Conservation (phyloP, 192 early-diverging fungal genomes). For the Rhizophagus prolifer region DNA sequence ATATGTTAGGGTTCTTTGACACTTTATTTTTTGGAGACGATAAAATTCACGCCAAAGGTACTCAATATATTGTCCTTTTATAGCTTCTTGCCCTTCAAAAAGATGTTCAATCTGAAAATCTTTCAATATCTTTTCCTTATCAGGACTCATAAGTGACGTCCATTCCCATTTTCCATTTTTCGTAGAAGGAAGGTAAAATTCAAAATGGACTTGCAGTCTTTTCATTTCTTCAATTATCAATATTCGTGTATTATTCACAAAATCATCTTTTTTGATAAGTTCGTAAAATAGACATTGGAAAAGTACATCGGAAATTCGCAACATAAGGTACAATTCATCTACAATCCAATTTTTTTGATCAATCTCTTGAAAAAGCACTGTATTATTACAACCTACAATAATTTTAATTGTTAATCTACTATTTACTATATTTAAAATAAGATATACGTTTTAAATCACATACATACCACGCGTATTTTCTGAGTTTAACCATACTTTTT, state of each 20-base stretch:
- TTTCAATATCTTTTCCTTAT: conserved; percentile 13
- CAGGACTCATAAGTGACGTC: background rate
- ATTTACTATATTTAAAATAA: background rate
- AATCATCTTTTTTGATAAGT: background rate
- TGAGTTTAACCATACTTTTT: background rate
- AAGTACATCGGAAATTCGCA: conserved; percentile 15
- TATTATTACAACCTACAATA: conserved; percentile 8
- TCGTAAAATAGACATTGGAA: background rate
- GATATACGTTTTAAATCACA: background rate
- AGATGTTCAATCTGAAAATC: background rate
- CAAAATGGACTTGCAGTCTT: background rate
- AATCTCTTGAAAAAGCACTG: background rate
- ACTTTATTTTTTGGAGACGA: background rate
- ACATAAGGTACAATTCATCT: conserved; percentile 3
- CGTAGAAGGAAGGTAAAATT: no score
- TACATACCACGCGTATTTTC: background rate
- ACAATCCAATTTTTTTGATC: background rate
- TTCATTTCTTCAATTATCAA: background rate
- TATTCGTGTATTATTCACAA: background rate
- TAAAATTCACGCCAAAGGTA: background rate
- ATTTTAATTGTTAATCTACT: conserved; percentile 17
- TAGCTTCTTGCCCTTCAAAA: background rate
- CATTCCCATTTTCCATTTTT: no score
- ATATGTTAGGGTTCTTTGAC: background rate
- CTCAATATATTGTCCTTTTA: background rate